These are phyloP conservation scores for Lactarius indigo DNA, from an alignment of 768 basidiomycete genomes.

Conservation along the genomic window DNA sequence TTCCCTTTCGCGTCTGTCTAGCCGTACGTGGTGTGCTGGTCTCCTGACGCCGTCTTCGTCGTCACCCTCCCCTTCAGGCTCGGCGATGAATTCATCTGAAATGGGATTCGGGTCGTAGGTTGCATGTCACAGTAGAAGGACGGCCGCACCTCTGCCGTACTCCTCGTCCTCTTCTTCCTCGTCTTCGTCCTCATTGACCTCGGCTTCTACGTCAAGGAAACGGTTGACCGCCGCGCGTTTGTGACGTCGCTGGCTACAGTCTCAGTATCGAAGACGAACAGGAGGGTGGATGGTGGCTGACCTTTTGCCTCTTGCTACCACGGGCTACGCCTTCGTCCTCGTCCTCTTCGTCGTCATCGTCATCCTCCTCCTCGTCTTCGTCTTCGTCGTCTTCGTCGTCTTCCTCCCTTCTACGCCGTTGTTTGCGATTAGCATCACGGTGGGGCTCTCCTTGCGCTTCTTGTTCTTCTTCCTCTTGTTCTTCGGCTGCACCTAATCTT, in stretches of 20 bases:
- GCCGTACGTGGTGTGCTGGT: slow-evolving; percentile 60
- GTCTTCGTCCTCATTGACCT: slow-evolving; percentile 95
- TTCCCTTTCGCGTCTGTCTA: slow-evolving; percentile 68
- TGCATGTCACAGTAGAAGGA: neutral
- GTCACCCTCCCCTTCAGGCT: slow-evolving; percentile 55
- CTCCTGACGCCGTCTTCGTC: slow-evolving; percentile 52
- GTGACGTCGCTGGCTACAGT: slow-evolving; percentile 52
- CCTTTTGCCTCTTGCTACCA: slow-evolving; percentile 61
- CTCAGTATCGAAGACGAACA: slow-evolving; percentile 5
- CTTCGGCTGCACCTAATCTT: slow-evolving; percentile 29
- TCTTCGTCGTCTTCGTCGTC: slow-evolving; percentile 42
- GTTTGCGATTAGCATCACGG: slow-evolving; percentile 32
- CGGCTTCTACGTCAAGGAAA: slow-evolving; percentile 95
- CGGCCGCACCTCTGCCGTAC: slow-evolving; percentile 43
- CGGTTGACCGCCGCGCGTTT: slow-evolving; percentile 63
- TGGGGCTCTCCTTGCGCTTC: slow-evolving; percentile 34
- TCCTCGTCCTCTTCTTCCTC: slow-evolving; percentile 89
- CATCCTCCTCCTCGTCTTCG: slow-evolving; percentile 38
- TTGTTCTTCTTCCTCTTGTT: slow-evolving; percentile 34
- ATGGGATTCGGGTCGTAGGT: slow-evolving; percentile 12
- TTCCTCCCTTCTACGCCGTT: slow-evolving; percentile 37
- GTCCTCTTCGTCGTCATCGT: slow-evolving; percentile 37
- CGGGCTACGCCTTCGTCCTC: slow-evolving; percentile 42
- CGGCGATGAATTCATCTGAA: slow-evolving; percentile 69
- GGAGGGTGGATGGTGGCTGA: slow-evolving; percentile 28